A percentile compares a stretch with the other conserved stretches of the same genome.
Conservation (phyloP, 2,329 filamentous ascomycete species). For the Hypoxylon sp. region DNA sequence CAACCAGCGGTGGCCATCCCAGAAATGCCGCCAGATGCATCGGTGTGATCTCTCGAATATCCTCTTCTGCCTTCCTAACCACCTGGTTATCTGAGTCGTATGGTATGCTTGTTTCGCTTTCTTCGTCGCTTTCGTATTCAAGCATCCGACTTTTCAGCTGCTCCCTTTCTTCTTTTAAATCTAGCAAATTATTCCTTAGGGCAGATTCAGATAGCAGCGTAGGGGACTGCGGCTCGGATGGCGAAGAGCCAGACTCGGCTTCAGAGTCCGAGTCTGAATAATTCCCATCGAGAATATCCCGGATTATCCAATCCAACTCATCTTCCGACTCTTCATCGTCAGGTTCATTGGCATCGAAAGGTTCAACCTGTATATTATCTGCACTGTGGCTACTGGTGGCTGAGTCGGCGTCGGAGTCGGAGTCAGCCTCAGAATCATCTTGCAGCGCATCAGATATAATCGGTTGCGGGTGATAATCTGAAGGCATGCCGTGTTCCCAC, state of each 20-base stretch:
- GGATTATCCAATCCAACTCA: background rate
- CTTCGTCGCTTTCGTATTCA: background rate
- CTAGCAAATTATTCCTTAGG: background rate
- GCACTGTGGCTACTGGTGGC: background rate
- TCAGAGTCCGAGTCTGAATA: background rate
- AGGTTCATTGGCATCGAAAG: background rate
- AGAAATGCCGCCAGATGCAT: background rate
- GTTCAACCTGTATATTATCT: background rate
- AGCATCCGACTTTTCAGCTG: too few species aligned
- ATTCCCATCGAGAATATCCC: background rate
- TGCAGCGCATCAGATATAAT: background rate
- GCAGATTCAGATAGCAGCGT: background rate
- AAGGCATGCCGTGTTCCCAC: background rate
- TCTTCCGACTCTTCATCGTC: background rate
- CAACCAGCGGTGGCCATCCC: background rate
- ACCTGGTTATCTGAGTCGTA: background rate
- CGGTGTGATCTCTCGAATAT: background rate
- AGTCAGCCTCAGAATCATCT: background rate
- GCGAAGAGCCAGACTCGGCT: background rate
- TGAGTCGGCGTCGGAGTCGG: too few species aligned
- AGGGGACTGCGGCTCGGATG: background rate
- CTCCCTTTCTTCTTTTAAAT: too few species aligned
- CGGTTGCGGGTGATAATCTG: background rate
- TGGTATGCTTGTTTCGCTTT: background rate
- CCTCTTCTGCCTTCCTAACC: background rate